phyloP scores from a whole-genome alignment of 2,329 filamentous ascomycete species.

The Apiospora pterosperma region DNA sequence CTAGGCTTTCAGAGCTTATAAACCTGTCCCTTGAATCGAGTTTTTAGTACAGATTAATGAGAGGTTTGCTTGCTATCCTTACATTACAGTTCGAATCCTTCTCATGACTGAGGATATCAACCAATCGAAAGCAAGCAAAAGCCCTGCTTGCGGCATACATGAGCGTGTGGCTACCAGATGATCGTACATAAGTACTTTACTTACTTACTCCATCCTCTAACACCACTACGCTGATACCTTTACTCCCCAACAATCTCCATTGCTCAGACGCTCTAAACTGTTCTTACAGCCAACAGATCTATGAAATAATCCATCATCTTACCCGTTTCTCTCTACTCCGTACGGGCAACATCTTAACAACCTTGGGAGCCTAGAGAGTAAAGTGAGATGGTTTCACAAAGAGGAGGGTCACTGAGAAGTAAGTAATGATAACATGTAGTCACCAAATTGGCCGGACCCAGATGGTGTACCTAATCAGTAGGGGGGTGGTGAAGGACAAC shows the following conservation, averaged over 20 bases:
- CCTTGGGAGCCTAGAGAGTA: too few species aligned
- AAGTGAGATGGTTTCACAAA: neutral
- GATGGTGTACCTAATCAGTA: neutral
- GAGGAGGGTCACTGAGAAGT: neutral
- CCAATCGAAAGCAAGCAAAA: neutral
- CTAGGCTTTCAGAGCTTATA: neutral
- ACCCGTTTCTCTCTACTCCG: neutral
- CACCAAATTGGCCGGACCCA: neutral
- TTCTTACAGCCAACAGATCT: neutral
- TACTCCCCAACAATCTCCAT: accelerated
- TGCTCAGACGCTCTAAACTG: neutral
- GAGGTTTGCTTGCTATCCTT: neutral
- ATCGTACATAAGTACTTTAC: neutral
- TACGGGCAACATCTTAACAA: too few species aligned
- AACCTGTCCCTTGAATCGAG: neutral
- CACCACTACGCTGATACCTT: neutral
- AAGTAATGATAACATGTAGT: neutral
- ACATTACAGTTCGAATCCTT: neutral
- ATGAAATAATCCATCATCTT: neutral
- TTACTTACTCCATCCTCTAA: too few species aligned
- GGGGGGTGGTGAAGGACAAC: neutral
- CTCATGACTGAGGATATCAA: neutral
- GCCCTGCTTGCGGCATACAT: neutral
- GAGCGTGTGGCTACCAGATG: neutral
- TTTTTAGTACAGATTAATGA: neutral